phyloP scores from a whole-genome alignment of 371 early-diverging fungal genomes.

The Mortierella sp. region DNA sequence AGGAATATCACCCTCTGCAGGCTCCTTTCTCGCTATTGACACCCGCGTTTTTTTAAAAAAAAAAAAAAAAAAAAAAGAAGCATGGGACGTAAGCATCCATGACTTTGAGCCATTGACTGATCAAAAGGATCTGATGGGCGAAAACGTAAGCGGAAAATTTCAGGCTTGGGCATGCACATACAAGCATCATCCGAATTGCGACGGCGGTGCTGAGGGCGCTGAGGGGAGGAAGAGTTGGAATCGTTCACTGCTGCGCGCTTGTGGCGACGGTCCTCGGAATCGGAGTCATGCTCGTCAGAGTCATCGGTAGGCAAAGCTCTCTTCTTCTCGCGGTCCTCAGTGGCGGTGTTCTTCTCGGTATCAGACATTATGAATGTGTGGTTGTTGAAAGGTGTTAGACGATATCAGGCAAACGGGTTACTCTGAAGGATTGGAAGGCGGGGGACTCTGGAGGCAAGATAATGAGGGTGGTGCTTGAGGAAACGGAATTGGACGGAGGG shows the following conservation, averaged over 20 bases:
- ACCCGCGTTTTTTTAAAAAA: not conserved
- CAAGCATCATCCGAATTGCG: conserved; percentile 54
- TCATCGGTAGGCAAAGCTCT: conserved; percentile 50
- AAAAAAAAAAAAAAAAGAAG: conserved; percentile 1
- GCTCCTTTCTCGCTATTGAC: conserved; percentile 26
- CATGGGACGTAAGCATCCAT: not conserved
- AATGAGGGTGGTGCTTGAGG: conserved; percentile 16
- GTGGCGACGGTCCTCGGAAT: conserved; percentile 49
- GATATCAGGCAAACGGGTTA: conserved; percentile 2
- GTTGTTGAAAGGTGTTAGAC: conserved; percentile 1
- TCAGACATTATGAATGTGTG: conserved; percentile 43
- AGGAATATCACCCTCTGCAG: conserved; percentile 42
- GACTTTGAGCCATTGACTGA: not conserved
- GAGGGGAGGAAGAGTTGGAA: conserved; percentile 52
- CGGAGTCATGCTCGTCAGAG: conserved; percentile 52
- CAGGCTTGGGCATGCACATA: conserved; percentile 10
- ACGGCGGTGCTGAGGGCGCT: conserved; percentile 54
- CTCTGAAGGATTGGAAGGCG: not conserved
- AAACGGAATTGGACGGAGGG: conserved; percentile 20
- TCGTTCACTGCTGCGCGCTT: conserved; percentile 54
- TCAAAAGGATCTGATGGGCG: not conserved
- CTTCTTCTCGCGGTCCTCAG: conserved; percentile 54
- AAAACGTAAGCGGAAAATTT: not conserved
- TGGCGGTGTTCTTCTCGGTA: conserved; percentile 40
- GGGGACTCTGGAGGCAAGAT: conserved; percentile 13